These are phyloP conservation scores for Cyberlindnera suaveolens DNA, from an alignment of 805 yeast genomes.

Conservation along the genomic window DNA sequence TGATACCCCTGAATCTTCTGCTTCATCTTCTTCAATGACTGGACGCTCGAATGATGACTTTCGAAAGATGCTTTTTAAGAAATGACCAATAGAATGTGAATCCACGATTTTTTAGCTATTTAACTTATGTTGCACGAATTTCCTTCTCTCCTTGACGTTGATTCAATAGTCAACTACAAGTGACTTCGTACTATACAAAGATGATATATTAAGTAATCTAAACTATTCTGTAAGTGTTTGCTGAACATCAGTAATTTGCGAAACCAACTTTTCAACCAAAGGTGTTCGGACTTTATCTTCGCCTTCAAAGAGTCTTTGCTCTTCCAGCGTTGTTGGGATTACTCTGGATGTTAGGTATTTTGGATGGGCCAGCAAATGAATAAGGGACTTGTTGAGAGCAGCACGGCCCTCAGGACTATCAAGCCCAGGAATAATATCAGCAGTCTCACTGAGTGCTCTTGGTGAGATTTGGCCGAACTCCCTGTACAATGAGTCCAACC, in stretches of 20 bases:
- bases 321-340: constrained; percentile 57
- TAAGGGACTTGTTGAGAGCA: constrained; percentile 55
- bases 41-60: constrained; percentile 20
- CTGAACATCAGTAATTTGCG: constrained; percentile 48
- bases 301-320: constrained; percentile 48
- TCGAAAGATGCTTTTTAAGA: constrained; percentile 19
- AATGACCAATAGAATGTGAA: constrained; percentile 1
- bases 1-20: background rate
- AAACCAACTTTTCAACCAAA: constrained; percentile 41
- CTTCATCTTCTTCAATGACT: background rate
- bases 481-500: constrained; percentile 48
- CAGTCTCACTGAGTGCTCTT: constrained; percentile 14
- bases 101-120: background rate
- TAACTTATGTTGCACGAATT: background rate
- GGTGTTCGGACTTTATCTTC: constrained; percentile 35
- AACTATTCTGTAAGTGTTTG: constrained; percentile 24
- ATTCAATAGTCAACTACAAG: too few relatives aligned
- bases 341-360: constrained; percentile 71
- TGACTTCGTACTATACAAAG: background rate
- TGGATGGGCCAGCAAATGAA: constrained; percentile 78
- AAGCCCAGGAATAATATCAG: constrained; percentile 48
- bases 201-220: background rate
- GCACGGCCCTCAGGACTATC: constrained; percentile 53
- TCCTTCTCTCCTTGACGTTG: too few relatives aligned
- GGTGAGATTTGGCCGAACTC: constrained; percentile 35